Conservation (phyloP, 2,329 filamentous ascomycete genomes). For the Mycosphaerella sp. region DNA sequence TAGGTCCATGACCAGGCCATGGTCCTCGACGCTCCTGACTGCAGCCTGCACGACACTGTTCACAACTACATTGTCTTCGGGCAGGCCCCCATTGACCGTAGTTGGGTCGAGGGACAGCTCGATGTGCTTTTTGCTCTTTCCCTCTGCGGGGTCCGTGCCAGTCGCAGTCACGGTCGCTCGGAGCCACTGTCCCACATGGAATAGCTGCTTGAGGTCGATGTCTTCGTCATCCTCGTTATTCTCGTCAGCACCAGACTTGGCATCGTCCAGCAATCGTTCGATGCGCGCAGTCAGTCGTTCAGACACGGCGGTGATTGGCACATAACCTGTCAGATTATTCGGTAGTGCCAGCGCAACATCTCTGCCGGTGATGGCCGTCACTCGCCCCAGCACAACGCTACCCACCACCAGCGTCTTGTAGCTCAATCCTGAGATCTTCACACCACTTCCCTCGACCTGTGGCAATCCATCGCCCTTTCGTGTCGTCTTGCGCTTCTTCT, state of each 20-base stretch:
- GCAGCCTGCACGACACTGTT: constrained; percentile 81
- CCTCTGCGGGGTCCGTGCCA: constrained; percentile 54
- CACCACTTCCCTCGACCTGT: constrained; percentile 40
- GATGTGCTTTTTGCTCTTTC: constrained; percentile 71
- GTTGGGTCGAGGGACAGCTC: constrained; percentile 79
- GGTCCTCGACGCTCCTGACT: constrained; percentile 88
- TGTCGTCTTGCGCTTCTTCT: constrained; percentile 46
- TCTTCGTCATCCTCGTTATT: constrained; percentile 52
- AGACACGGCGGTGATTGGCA: constrained; percentile 88
- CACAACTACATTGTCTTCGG: constrained; percentile 63
- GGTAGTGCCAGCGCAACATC: constrained; percentile 78
- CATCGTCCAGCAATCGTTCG: constrained; percentile 58
- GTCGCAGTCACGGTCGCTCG: constrained; percentile 78
- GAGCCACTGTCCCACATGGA: constrained; percentile 79
- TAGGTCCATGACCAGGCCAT: constrained; percentile 89
- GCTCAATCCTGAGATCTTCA: constrained; percentile 56
- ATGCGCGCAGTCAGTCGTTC: constrained; percentile 69
- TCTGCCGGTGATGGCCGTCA: constrained; percentile 72
- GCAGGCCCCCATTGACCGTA: constrained; percentile 69
- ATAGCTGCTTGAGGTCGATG: constrained; percentile 68
- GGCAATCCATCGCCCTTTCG: constrained; percentile 8
- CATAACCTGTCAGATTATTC: constrained; percentile 86
- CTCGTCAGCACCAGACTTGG: constrained; percentile 46
- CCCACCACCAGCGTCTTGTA: constrained; percentile 73
- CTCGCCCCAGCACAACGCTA: constrained; percentile 79